Evolutionary conservation across 495 filamentous ascomycete genomes (phyloP).

Genomic region (Penicillium malachiteum): DNA sequence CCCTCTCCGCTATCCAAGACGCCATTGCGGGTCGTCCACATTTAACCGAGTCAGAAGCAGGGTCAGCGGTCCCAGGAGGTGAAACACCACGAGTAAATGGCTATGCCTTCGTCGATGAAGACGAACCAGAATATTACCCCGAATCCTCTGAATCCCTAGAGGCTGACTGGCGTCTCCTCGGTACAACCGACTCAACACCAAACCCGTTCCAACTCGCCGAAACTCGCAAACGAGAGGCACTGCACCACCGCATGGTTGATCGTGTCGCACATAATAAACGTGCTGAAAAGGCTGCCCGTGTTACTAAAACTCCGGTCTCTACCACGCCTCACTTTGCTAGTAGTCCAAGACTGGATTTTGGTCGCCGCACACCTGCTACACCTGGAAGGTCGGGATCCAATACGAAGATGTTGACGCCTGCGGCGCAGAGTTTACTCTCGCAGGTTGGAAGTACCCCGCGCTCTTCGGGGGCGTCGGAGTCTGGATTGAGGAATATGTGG

Average conservation of each 20-base stretch:
- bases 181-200: conserved; percentile 58
- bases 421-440: conserved; percentile 73
- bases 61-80: conserved; percentile 50
- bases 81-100: conserved; percentile 90
- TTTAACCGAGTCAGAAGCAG: conserved; percentile 62
- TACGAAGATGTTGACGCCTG: conserved; percentile 58
- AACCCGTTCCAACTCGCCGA: conserved; percentile 84
- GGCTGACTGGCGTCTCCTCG: conserved; percentile 46
- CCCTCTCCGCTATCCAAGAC: conserved; percentile 78
- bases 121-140: conserved; percentile 66
- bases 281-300: conserved; percentile 46
- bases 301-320: conserved; percentile 55
- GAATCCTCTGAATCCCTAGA: conserved; percentile 22
- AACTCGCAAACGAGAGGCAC: conserved; percentile 72
- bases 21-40: conserved; percentile 78
- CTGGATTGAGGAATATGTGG: conserved; percentile 53
- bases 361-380: conserved; percentile 50
- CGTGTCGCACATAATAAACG: conserved; percentile 72
- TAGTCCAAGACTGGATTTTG: conserved; percentile 63
- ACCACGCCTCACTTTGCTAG: conserved; percentile 73
- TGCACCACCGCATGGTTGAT: conserved; percentile 92
- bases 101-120: conserved; percentile 88
- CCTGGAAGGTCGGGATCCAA: conserved; percentile 6
- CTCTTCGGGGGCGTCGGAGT: conserved; percentile 19
- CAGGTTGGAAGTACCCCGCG: conserved; percentile 55